Evolutionary conservation across 73 alveolate species (phyloP).

Genomic region (Paraurostyla sp.): DNA sequence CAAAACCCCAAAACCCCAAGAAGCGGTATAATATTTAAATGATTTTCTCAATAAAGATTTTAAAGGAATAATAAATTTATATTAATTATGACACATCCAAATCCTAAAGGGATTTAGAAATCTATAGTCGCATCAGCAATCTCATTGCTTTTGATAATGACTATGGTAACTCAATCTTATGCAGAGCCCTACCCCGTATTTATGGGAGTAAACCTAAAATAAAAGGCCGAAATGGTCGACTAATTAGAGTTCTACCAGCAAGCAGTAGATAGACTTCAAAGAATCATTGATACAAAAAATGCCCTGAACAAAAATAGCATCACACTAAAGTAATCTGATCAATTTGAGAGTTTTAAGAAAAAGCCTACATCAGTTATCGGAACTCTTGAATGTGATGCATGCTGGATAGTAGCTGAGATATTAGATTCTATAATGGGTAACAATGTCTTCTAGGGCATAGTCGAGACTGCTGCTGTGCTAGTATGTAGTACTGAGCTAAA

Average conservation of each 20-base stretch:
- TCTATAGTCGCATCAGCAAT: no score
- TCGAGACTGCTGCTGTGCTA: background rate
- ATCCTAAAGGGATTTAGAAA: no score
- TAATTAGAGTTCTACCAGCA: background rate
- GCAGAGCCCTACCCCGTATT: slow-evolving; percentile 30
- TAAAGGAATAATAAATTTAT: no score
- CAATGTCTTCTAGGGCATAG: background rate
- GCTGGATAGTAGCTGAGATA: slow-evolving; percentile 5
- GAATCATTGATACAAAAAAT: background rate
- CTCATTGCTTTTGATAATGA: no score
- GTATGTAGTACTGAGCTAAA: background rate
- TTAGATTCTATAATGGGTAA: background rate
- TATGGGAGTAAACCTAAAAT: slow-evolving; percentile 20
- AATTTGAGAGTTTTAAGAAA: background rate
- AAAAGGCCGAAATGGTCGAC: slow-evolving; percentile 20
- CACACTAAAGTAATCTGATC: background rate
- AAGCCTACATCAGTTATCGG: background rate
- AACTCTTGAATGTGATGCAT: slow-evolving; percentile 20
- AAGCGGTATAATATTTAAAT: no score
- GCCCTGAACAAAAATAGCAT: background rate
- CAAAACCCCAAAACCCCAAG: no score
- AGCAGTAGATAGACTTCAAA: slow-evolving; percentile 15
- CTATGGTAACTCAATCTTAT: no score
- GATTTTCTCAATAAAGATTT: no score
- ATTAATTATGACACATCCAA: no score